A percentile compares a stretch with the other conserved stretches of the same genome.
Evolutionary conservation across 75 land plant species (phyloP).

Genomic region (Sequoiadendron giganteum): DNA sequence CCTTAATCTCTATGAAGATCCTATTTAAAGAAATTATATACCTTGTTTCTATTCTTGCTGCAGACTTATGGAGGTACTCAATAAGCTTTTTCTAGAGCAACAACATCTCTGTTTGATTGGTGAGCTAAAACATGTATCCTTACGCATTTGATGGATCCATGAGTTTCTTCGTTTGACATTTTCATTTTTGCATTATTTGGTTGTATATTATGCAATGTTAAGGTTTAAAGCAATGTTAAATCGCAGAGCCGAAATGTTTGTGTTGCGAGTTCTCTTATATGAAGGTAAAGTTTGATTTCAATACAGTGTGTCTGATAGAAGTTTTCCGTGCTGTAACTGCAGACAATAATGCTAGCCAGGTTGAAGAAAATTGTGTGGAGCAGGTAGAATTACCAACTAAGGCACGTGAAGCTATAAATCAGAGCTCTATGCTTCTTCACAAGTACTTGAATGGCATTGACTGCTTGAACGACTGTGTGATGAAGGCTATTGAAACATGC

Average conservation of each 20-base stretch:
- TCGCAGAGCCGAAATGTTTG: neutral
- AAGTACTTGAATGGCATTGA: conserved; percentile 15
- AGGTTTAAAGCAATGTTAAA: neutral
- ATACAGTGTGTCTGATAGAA: neutral
- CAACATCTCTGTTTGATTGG: neutral
- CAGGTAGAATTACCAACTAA: conserved; percentile 5
- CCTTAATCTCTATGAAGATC: neutral
- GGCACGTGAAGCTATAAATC: neutral
- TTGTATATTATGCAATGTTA: neutral
- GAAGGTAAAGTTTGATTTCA: neutral
- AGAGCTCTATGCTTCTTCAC: neutral
- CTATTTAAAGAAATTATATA: neutral
- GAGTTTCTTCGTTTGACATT: too few relatives aligned
- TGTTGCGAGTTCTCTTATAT: neutral
- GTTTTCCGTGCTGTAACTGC: neutral
- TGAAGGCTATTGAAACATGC: neutral
- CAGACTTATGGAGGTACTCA: conserved; percentile 9
- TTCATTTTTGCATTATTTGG: neutral
- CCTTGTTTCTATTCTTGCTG: neutral
- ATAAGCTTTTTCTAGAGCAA: conserved; percentile 7
- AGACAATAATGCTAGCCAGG: neutral
- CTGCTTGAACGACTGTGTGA: neutral
- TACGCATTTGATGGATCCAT: neutral
- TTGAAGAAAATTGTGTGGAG: neutral
- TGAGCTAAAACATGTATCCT: neutral